phyloP scores from a whole-genome alignment of 192 early-diverging fungal species.

The Coemansia sp. region DNA sequence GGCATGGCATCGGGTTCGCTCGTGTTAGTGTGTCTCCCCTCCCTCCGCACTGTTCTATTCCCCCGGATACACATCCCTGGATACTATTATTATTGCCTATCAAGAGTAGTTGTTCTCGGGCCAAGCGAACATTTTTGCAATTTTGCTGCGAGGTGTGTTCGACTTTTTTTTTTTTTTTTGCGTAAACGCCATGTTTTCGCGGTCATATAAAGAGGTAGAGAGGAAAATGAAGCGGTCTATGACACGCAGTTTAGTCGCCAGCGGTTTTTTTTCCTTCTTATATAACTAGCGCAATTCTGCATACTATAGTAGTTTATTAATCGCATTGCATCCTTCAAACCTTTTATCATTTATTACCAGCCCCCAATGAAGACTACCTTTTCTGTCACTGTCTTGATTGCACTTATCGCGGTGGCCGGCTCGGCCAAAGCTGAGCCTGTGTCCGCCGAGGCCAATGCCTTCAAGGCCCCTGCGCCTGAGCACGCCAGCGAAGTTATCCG shows the following conservation, averaged over 20 bases:
- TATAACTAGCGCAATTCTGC: background rate
- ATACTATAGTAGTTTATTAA: background rate
- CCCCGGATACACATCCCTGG: background rate
- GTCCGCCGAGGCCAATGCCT: background rate
- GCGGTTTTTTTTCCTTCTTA: background rate
- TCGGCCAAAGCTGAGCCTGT: background rate
- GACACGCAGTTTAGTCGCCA: background rate
- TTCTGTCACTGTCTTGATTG: conserved; percentile 9
- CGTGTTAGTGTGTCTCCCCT: background rate
- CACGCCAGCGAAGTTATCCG: conserved; percentile 6
- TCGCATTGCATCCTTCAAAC: background rate
- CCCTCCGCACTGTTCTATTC: background rate
- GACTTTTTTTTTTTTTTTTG: too few relatives aligned
- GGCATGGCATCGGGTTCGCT: background rate
- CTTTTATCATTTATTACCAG: background rate
- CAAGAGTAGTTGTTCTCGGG: background rate
- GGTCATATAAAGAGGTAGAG: background rate
- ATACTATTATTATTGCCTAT: background rate
- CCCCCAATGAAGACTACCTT: conserved; percentile 18
- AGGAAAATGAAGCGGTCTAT: background rate
- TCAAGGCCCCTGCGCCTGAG: background rate
- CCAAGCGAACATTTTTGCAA: background rate
- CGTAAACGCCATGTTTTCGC: too few relatives aligned
- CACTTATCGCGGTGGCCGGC: conserved; percentile 3
- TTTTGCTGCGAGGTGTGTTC: background rate